phyloP scores from a whole-genome alignment of 805 yeast genomes.

The Wickerhamomyces subpelliculosus region DNA sequence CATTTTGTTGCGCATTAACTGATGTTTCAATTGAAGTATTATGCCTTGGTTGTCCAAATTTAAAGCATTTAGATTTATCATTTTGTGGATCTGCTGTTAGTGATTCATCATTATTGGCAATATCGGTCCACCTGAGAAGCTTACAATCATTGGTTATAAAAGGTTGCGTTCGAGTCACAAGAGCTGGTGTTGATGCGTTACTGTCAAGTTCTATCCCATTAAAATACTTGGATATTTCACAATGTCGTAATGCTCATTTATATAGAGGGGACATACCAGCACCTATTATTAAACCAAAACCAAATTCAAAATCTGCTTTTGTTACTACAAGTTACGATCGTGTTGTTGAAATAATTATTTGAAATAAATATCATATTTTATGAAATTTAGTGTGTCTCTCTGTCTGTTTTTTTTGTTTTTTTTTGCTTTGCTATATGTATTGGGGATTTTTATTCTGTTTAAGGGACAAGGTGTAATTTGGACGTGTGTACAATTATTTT shows the following conservation, averaged over 20 bases:
- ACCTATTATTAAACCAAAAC: constrained; percentile 41
- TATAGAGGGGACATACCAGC: constrained; percentile 59
- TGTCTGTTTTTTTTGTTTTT: neutral
- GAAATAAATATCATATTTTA: no score
- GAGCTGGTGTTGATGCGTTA: constrained; percentile 69
- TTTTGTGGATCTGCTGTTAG: constrained; percentile 80
- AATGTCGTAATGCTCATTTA: constrained; percentile 62
- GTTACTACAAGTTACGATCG: constrained; percentile 47
- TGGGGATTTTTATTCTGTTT: no score
- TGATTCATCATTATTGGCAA: constrained; percentile 56
- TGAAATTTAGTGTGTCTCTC: no score
- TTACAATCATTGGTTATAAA: constrained; percentile 45
- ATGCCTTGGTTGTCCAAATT: constrained; percentile 55
- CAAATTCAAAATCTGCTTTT: constrained; percentile 50
- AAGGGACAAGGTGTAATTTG: no score
- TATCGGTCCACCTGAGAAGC: constrained; percentile 46
- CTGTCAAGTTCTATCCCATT: constrained; percentile 49
- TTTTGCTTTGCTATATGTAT: no score
- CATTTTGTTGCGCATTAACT: constrained; percentile 70
- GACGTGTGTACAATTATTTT: no score
- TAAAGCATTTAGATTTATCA: constrained; percentile 49
- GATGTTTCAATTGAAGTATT: constrained; percentile 63
- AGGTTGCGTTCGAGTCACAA: constrained; percentile 71
- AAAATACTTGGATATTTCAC: constrained; percentile 52
- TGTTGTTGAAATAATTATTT: constrained; percentile 52